phyloP scores from a whole-genome alignment of 345 rosid species.

The Acer campestre region DNA sequence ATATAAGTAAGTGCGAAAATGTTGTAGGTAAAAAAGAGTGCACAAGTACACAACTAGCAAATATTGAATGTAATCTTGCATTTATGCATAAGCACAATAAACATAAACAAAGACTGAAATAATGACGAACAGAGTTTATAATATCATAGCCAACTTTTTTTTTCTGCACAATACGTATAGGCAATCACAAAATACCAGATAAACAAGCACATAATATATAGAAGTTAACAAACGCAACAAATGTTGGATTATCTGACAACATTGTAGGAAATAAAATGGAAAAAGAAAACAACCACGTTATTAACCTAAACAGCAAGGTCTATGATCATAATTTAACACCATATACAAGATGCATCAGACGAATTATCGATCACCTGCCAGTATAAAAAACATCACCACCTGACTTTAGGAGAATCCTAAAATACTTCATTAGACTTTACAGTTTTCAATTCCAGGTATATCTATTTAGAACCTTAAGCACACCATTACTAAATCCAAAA shows the following conservation, averaged over 20 bases:
- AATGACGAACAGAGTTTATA: not conserved
- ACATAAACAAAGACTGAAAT: not conserved
- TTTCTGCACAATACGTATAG: not conserved
- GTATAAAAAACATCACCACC: not conserved
- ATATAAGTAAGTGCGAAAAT: slow-evolving; percentile 19
- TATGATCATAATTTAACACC: not conserved
- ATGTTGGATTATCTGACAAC: not conserved
- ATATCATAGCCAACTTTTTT: not conserved
- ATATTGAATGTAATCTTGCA: not conserved
- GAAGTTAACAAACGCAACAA: not conserved
- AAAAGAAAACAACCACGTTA: not conserved
- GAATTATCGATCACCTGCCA: not conserved
- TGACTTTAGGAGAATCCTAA: not conserved
- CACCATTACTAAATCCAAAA: not conserved
- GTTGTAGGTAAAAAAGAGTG: not conserved
- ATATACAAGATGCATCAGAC: not conserved
- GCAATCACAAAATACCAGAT: not conserved
- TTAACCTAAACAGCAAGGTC: not conserved
- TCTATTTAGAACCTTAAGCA: not conserved
- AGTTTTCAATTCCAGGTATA: not conserved
- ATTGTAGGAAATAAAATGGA: not conserved
- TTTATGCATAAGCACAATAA: not conserved
- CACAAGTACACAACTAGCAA: not conserved
- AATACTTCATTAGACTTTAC: not conserved
- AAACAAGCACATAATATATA: not conserved